phyloP scores from a whole-genome alignment of 192 early-diverging fungal species.

The Coemansia sp. region DNA sequence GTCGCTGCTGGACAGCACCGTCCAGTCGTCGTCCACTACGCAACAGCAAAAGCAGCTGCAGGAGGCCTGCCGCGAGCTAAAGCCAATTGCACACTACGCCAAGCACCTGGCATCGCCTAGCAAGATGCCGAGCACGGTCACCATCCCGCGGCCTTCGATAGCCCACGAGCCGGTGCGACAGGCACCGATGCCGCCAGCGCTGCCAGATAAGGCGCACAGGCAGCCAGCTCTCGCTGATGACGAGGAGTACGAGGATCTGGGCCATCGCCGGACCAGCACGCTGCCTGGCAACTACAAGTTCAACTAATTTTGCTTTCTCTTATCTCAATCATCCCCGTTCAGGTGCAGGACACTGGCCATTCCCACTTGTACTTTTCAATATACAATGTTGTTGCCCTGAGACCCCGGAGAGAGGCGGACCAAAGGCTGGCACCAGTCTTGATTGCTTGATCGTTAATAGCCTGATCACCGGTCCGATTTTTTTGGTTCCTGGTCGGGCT shows the following conservation, averaged over 20 bases:
- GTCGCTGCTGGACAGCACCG: constrained; percentile 3
- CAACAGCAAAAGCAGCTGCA: constrained; percentile 4
- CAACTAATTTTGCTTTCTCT: neutral
- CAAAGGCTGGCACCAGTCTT: too few relatives aligned
- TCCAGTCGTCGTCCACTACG: too few relatives aligned
- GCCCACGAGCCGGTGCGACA: neutral
- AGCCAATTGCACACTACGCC: constrained; percentile 45
- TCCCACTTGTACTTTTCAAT: too few relatives aligned
- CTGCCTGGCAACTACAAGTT: constrained; percentile 28
- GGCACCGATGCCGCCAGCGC: neutral
- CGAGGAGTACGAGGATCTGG: constrained; percentile 39
- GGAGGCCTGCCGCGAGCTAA: constrained; percentile 37
- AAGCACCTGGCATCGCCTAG: constrained; percentile 33
- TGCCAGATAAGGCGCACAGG: neutral
- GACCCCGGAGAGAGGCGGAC: too few relatives aligned
- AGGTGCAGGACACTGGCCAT: too few relatives aligned
- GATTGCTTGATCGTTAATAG: too few relatives aligned
- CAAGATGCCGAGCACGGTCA: constrained; percentile 13
- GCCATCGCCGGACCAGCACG: constrained; percentile 27
- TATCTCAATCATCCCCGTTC: neutral
- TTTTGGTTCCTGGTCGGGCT: too few relatives aligned
- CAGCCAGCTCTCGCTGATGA: neutral
- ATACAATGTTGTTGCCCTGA: too few relatives aligned
- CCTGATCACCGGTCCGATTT: too few relatives aligned
- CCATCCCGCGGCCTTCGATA: constrained; percentile 1